These are phyloP conservation scores for Trematosphaeria pertusa DNA, from an alignment of 2,329 filamentous ascomycete genomes.

Conservation along the genomic window DNA sequence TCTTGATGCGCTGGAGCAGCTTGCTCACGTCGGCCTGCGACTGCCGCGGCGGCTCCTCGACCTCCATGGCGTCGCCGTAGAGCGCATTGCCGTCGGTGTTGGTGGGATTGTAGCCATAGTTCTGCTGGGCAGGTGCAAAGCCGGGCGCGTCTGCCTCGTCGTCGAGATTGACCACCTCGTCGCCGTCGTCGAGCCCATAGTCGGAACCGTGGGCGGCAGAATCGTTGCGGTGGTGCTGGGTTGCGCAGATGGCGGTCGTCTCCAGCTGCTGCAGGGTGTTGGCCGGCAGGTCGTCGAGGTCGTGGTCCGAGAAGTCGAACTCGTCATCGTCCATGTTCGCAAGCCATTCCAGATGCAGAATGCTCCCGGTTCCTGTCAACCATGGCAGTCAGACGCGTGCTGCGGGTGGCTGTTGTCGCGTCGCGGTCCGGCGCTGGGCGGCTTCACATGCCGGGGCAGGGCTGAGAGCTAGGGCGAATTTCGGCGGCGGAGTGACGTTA, in stretches of 20 bases:
- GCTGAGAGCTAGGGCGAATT: slow-evolving; percentile 2
- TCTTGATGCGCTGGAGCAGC: slow-evolving; percentile 52
- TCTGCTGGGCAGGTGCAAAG: slow-evolving; percentile 7
- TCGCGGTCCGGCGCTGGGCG: background rate
- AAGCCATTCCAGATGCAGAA: slow-evolving; percentile 28
- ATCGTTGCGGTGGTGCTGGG: slow-evolving; percentile 39
- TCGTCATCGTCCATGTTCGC: slow-evolving; percentile 50
- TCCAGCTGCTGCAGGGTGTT: slow-evolving; percentile 56
- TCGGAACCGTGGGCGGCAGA: slow-evolving; percentile 34
- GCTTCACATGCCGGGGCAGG: slow-evolving; percentile 1
- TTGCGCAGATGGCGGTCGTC: slow-evolving; percentile 52
- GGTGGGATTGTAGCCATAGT: background rate
- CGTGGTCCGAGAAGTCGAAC: slow-evolving; percentile 54
- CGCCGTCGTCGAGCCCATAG: slow-evolving; percentile 55
- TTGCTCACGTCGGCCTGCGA: slow-evolving; percentile 37
- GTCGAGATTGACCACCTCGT: slow-evolving; percentile 53
- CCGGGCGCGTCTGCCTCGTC: slow-evolving; percentile 28
- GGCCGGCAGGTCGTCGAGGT: slow-evolving; percentile 54
- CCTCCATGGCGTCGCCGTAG: slow-evolving; percentile 21
- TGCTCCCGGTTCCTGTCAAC: background rate
- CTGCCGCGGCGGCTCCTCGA: slow-evolving; percentile 27
- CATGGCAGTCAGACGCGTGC: no score
- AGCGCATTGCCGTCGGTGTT: slow-evolving; percentile 6
- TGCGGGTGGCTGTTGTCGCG: slow-evolving; percentile 4
- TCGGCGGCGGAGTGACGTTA: slow-evolving; percentile 8